phyloP scores from a whole-genome alignment of 2,329 filamentous ascomycete species.

The Fusarium sp. region DNA sequence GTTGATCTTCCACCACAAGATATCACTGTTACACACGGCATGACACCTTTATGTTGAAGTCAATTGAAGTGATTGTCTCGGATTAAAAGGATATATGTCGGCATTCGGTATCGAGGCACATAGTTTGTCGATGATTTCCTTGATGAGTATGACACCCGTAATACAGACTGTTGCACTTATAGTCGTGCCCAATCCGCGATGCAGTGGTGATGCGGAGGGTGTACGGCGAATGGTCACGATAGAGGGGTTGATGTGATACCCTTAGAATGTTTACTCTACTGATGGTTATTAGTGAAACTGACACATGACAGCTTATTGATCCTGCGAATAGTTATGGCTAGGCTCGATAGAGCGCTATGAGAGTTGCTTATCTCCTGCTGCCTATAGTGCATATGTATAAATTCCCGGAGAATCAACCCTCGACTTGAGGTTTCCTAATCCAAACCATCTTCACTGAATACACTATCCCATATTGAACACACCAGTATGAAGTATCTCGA shows the following conservation, averaged over 20 bases:
- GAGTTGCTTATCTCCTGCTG: too few relatives aligned
- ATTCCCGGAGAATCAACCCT: background rate
- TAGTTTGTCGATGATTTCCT: constrained; percentile 12
- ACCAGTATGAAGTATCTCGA: constrained; percentile 39
- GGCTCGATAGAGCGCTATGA: too few relatives aligned
- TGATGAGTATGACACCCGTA: constrained; percentile 9
- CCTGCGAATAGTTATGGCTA: background rate
- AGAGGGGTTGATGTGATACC: background rate
- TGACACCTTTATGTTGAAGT: background rate
- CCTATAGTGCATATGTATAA: constrained; percentile 19
- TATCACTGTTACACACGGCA: background rate
- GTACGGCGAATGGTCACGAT: constrained; percentile 22
- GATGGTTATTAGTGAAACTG: background rate
- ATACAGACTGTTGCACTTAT: background rate
- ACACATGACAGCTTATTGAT: constrained; percentile 2
- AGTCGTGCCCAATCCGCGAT: constrained; percentile 14
- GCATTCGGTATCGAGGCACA: constrained; percentile 17
- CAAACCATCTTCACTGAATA: background rate
- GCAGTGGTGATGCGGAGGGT: constrained; percentile 14
- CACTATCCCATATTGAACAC: background rate
- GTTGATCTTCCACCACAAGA: background rate
- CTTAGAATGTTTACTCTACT: background rate
- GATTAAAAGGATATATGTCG: constrained; percentile 24
- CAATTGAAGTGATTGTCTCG: background rate
- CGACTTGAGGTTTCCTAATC: background rate